These are phyloP conservation scores for Choanephora cucurbitarum DNA, from an alignment of 371 early-diverging fungal genomes.

Conservation along the genomic window DNA sequence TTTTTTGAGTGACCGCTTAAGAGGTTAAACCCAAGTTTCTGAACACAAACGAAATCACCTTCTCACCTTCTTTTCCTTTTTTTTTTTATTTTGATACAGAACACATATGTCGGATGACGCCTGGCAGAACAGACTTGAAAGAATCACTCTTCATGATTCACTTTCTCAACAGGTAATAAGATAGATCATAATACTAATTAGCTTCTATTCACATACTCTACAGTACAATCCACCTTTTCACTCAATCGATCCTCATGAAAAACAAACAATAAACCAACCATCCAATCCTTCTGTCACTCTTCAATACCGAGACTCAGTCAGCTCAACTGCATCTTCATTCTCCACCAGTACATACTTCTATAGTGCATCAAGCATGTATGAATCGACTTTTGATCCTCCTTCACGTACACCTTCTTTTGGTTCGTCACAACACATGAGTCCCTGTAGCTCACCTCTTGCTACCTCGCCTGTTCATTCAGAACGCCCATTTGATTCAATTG, in stretches of 20 bases:
- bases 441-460: background rate
- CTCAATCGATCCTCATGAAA: conserved; percentile 1
- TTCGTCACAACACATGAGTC: background rate
- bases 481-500: background rate
- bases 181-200: no score
- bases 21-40: no score
- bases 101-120: background rate
- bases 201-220: no score
- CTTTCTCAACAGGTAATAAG: conserved; percentile 6
- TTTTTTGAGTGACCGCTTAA: no score
- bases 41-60: no score
- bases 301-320: conserved; percentile 15
- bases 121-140: conserved; percentile 6
- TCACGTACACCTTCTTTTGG: background rate
- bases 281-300: conserved; percentile 13
- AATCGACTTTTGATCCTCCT: background rate
- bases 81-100: background rate
- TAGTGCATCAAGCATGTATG: background rate
- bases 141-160: conserved; percentile 9
- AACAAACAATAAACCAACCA: background rate
- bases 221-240: conserved; percentile 4
- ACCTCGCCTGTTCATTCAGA: background rate
- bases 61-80: background rate
- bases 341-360: conserved; percentile 12
- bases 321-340: conserved; percentile 16